Base-by-base conservation (phyloP, 176 grass and related monocot genomes). In the Cenchrus fungigraminus region DNA sequence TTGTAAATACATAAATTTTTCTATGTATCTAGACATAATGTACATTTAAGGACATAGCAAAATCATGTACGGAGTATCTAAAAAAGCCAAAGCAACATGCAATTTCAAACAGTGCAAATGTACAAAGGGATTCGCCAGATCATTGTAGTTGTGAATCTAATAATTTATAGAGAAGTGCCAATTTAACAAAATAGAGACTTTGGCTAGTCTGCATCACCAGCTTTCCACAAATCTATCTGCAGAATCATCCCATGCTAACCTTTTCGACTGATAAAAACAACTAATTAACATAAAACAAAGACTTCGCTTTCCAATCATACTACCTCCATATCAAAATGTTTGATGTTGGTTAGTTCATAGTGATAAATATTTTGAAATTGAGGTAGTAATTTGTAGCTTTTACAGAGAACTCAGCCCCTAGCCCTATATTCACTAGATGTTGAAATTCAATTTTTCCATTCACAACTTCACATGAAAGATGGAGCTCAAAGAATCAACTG, bases 91-190 rank as follows among this genome's bases (percentile, higher is more conserved):
- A 40, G 4, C 4, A 4, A 40, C 37, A 40, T 40, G 37, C 37
- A 40, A 40, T 40, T 40, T 4, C 3, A 40, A 40, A 40, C 37
- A 40, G 37, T 40, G 37, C 3, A 4, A 40, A 25, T 25, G 37
- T 40, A 61, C 45, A 10, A 67, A 56, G 31, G 73, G 52, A 76
- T 29, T 73, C 71, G 37, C 44, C 15, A 71, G 54, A 71, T 60
- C 65, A 63, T 8, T 55, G 20, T 65, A 65, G 9, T 79, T 57
- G 74, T 76, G 14, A 37, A 63, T 25, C 25, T 25, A 25, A 25
- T 25, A 25, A 25, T 61, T 73, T 86, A 73, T 4, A 81, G 64
- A 80, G 31, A 76, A 51, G 53, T 6, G 37, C 57, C 3, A 89
- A 61, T 49, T 53, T 32, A 47, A 64, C 34, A 56, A 42, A 53